A percentile compares a stretch with the other conserved stretches of the same genome.
Evolutionary conservation across 768 basidiomycete species (phyloP).

Genomic region (Leccinum fibrillosum): DNA sequence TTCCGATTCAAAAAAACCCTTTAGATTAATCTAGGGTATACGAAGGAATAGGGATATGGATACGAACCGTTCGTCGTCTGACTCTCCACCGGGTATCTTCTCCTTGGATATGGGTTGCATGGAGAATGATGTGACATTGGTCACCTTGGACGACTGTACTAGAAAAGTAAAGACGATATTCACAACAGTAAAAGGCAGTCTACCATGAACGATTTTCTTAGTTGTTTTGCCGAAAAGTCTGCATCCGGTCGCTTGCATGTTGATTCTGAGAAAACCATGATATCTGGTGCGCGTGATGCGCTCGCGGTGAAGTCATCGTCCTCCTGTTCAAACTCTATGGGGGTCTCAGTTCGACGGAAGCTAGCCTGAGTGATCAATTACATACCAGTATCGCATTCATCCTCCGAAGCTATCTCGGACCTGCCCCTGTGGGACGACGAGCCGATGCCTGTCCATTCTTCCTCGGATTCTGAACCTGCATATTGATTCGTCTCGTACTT

Average conservation of each 20-base stretch:
- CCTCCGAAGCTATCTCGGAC: conserved; percentile 12
- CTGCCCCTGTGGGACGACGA: not conserved
- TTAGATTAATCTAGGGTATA: not conserved
- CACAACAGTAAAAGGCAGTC: not conserved
- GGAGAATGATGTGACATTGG: conserved; percentile 42
- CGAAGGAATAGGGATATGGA: not conserved
- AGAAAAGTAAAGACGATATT: conserved; percentile 2
- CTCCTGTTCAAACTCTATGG: conserved; percentile 39
- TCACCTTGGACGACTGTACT: conserved; percentile 72
- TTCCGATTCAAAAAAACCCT: conserved; percentile 4
- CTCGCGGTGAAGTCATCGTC: conserved; percentile 44
- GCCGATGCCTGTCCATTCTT: conserved; percentile 43
- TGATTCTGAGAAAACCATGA: conserved; percentile 57
- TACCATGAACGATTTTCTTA: conserved; percentile 77
- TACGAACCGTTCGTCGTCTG: conserved; percentile 56
- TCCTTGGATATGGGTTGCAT: conserved; percentile 20
- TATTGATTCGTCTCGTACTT: conserved; percentile 14
- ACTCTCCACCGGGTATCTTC: conserved; percentile 33
- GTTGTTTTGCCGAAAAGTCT: conserved; percentile 33
- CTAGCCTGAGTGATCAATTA: not conserved
- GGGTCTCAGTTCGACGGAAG: not conserved
- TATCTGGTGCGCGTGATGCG: conserved; percentile 36
- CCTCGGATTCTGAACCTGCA: conserved; percentile 24
- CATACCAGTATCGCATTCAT: conserved; percentile 20
- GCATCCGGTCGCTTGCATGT: conserved; percentile 20